phyloP scores from a whole-genome alignment of 805 yeast genomes.

The Saturnispora saitoi region DNA sequence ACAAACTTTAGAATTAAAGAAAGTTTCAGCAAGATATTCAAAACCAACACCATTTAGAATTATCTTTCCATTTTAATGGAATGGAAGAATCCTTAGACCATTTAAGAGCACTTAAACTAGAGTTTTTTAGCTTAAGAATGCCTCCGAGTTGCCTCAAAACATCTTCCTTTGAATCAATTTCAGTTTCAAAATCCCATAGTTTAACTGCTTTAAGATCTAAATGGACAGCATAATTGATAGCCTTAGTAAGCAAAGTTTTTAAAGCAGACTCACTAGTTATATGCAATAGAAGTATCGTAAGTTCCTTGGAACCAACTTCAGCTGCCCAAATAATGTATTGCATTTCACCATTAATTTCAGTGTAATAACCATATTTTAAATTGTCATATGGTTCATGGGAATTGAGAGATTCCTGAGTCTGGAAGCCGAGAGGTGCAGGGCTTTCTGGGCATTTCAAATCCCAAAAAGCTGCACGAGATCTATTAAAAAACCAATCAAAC shows the following conservation, averaged over 20 bases:
- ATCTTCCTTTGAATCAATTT: slow-evolving; percentile 11
- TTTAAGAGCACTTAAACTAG: slow-evolving; percentile 19
- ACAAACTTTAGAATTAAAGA: background rate
- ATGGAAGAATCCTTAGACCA: background rate
- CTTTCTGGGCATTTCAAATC: background rate
- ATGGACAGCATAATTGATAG: slow-evolving; percentile 6
- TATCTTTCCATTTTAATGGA: slow-evolving; percentile 11
- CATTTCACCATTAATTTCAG: background rate
- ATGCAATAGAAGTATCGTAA: background rate
- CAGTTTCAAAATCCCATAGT: slow-evolving; percentile 9
- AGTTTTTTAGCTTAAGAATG: slow-evolving; percentile 11
- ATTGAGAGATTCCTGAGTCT: background rate
- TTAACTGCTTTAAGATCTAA: slow-evolving; percentile 6
- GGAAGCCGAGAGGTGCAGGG: background rate
- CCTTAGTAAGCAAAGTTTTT: background rate
- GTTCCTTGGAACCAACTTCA: background rate
- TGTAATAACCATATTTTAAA: slow-evolving; percentile 2
- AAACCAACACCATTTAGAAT: slow-evolving; percentile 18
- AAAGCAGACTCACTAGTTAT: background rate
- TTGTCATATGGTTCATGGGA: background rate
- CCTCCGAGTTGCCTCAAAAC: slow-evolving; percentile 2
- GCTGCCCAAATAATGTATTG: slow-evolving; percentile 4
- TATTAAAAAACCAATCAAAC: slow-evolving; percentile 36
- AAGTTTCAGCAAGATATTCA: background rate
- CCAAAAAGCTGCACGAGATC: slow-evolving; percentile 19